phyloP scores from a whole-genome alignment of 208 protist species.

The Acanthamoeba sp. region DNA sequence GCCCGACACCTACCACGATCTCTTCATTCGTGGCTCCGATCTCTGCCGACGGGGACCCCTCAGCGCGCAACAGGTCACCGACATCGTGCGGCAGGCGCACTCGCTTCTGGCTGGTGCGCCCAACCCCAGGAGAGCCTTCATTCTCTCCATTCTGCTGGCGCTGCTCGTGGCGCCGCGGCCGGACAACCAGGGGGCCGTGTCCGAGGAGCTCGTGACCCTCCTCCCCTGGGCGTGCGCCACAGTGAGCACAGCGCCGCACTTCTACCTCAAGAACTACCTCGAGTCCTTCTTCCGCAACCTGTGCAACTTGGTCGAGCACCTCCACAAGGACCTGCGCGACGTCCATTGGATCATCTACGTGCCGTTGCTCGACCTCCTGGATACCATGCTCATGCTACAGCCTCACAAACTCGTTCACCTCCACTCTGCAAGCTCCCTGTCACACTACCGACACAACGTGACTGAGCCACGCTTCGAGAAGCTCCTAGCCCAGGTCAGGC shows the following conservation, averaged over 20 bases:
- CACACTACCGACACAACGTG: neutral
- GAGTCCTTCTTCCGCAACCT: conserved; percentile 9
- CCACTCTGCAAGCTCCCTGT: neutral
- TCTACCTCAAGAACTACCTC: conserved; percentile 1
- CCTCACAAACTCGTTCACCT: neutral
- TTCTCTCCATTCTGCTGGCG: conserved; percentile 20
- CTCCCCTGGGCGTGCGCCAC: neutral
- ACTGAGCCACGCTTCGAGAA: neutral
- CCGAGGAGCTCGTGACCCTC: neutral
- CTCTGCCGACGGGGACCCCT: neutral
- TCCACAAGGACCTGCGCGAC: neutral
- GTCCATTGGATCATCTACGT: conserved; percentile 49
- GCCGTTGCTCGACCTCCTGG: conserved; percentile 42
- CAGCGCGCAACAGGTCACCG: neutral
- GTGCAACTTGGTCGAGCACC: neutral
- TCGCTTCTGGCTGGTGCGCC: neutral
- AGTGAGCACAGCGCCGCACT: neutral
- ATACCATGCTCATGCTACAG: no score
- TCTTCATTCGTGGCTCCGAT: neutral
- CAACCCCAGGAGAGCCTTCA: neutral
- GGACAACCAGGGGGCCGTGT: neutral
- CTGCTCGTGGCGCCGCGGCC: neutral
- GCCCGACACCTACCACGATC: neutral
- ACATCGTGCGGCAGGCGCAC: neutral
- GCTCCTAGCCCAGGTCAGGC: neutral